A percentile compares a stretch with the other conserved stretches of the same genome.
Evolutionary conservation across 257 asterid genomes (phyloP).

Genomic region (Coffea canephora): DNA sequence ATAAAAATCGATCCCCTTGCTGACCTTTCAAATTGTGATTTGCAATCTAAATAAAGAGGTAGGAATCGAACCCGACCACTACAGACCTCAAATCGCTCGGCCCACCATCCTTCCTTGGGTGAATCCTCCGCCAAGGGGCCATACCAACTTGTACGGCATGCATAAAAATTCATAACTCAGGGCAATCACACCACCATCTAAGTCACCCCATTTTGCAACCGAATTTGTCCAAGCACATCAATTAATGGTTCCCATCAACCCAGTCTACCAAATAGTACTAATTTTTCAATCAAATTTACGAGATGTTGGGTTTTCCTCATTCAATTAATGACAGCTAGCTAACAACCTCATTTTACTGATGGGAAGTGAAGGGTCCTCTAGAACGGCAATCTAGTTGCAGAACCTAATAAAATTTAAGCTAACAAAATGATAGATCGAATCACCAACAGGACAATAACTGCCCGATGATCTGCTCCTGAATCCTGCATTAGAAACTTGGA

Average conservation of each 20-base stretch:
- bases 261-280: background rate
- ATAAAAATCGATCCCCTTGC: too few species aligned
- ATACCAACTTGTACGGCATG: background rate
- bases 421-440: background rate
- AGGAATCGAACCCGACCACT: too few species aligned
- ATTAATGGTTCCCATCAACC: background rate
- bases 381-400: too few species aligned
- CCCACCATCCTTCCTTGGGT: background rate
- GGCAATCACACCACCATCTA: background rate
- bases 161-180: background rate
- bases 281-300: background rate
- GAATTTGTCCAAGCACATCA: background rate
- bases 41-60: too few species aligned
- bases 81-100: too few species aligned
- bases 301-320: background rate
- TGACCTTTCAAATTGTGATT: background rate
- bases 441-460: background rate
- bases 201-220: background rate
- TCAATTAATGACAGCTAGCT: background rate
- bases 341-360: conserved; percentile 1
- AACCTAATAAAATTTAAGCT: background rate
- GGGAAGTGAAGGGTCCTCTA: background rate
- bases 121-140: background rate
- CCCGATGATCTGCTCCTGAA: background rate
- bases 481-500: background rate